Base-by-base conservation (phyloP, 768 basidiomycete species). In the Russula abietina region DNA sequence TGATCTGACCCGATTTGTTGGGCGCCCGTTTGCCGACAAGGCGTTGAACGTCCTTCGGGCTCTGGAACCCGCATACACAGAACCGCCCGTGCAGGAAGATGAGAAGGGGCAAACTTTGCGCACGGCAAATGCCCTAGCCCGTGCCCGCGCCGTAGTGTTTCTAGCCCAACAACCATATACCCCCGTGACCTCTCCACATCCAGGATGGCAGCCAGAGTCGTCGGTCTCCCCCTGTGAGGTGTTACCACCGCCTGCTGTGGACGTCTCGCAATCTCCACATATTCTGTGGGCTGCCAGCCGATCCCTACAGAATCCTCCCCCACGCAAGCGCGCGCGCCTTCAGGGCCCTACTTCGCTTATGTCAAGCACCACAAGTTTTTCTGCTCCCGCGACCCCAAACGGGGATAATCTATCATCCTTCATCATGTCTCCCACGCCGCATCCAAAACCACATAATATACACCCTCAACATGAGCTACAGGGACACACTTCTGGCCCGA, bases 41-140 rank as follows among this genome's bases (percentile, higher is more conserved):
- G 87, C 84, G 6, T 80, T 81, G 64, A 83, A 84, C 62, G 88
- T 92, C 66, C 78, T 92, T 14, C 80, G 80, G 55, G 83, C 87
- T 3, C 80, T 92, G 22, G 80, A 86, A 16, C 89, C 90, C 16
- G 75, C 91, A n/a, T 91, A 89, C 69, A 78, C 84, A 30, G 77
- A 80, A 46, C 86, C 87, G 45, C 85, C 85, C 68, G 81, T 80
- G 17, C 74, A 75, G 17, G 76, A 82, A 70, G 64, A 67, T 22
- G 54, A 61, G 38, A 84, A 86, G 65, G 77, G 78, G 12, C 79
- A 81, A 65, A 81, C 90, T 26, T 74, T 91, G 53, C 76, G 83
- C 57, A 79, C 83, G 26, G 89, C 91, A 46, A 81, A 86, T 62
- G 88, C 87, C 64, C 80, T 91, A 24, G 88, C 88, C 87, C 71